Conservation (phyloP, 1,284 basidiomycete genomes). For the Ceratobasidium sp. region DNA sequence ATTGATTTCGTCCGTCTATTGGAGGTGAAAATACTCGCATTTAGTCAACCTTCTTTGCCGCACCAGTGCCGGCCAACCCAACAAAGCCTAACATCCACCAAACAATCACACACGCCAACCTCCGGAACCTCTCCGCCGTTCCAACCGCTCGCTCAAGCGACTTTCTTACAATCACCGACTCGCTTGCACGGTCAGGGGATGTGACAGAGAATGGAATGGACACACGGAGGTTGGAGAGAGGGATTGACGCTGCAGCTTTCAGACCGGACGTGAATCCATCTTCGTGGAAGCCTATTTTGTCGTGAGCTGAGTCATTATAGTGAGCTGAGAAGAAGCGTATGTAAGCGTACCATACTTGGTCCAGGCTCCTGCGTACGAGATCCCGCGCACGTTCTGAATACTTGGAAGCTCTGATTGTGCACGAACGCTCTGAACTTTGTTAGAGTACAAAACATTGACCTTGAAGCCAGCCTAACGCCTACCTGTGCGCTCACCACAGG, state of each 20-base stretch:
- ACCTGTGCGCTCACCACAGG: constrained; percentile 70
- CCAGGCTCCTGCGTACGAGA: constrained; percentile 85
- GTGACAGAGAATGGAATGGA: constrained; percentile 23
- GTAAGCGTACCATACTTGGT: constrained; percentile 68
- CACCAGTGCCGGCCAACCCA: neutral
- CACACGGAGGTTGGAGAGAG: constrained; percentile 4
- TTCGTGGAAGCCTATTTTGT: constrained; percentile 75
- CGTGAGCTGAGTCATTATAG: neutral
- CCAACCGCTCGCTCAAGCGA: neutral
- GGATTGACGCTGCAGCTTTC: constrained; percentile 51
- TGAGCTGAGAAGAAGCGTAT: constrained; percentile 43
- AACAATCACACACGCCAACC: neutral
- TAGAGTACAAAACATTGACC: neutral
- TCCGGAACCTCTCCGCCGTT: neutral
- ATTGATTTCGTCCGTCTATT: neutral
- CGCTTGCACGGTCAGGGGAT: constrained; percentile 22
- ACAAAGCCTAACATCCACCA: constrained; percentile 28
- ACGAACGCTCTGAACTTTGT: constrained; percentile 56
- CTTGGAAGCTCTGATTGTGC: constrained; percentile 67
- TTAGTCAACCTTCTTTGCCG: constrained; percentile 20
- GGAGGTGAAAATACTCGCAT: neutral
- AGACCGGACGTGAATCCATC: constrained; percentile 77
- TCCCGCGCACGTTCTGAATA: constrained; percentile 75
- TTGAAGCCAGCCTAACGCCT: constrained; percentile 43
- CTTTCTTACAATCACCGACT: constrained; percentile 14